phyloP scores from a whole-genome alignment of 441 rosid species.

The Brassica balearica region DNA sequence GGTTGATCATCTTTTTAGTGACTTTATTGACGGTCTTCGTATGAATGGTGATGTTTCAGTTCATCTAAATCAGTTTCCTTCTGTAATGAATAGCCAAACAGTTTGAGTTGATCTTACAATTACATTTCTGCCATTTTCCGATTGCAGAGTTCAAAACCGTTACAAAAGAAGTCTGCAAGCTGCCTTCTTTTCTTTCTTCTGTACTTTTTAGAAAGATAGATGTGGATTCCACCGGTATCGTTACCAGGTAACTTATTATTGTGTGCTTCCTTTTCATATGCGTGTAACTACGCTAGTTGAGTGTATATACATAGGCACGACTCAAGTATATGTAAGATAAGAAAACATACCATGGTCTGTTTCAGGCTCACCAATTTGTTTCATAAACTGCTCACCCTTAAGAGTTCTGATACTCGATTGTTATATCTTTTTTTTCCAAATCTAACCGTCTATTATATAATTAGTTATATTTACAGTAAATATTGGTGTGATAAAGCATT shows the following conservation, averaged over 20 bases:
- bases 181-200: constrained; percentile 68
- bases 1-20: constrained; percentile 54
- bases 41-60: constrained; percentile 54
- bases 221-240: constrained; percentile 46
- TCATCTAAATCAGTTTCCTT: neutral
- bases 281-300: neutral
- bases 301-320: neutral
- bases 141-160: constrained; percentile 67
- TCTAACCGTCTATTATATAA: neutral
- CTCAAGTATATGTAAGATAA: neutral
- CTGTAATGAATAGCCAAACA: constrained; percentile 6
- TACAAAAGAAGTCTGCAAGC: constrained; percentile 68
- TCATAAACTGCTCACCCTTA: too few relatives aligned
- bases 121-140: constrained; percentile 28
- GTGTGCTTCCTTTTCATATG: constrained; percentile 14
- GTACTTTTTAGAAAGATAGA: constrained; percentile 66
- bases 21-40: constrained; percentile 57
- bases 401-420: constrained; percentile 7
- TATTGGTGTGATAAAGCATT: neutral
- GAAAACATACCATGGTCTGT: too few relatives aligned
- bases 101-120: constrained; percentile 24
- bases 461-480: neutral
- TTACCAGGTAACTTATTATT: constrained; percentile 56
- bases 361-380: too few relatives aligned
- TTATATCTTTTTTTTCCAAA: neutral